Evolutionary conservation across 805 yeast genomes (phyloP), one percentile per base, ranked within the genome.

Genomic region (Teunomyces lycoperdinae): DNA sequence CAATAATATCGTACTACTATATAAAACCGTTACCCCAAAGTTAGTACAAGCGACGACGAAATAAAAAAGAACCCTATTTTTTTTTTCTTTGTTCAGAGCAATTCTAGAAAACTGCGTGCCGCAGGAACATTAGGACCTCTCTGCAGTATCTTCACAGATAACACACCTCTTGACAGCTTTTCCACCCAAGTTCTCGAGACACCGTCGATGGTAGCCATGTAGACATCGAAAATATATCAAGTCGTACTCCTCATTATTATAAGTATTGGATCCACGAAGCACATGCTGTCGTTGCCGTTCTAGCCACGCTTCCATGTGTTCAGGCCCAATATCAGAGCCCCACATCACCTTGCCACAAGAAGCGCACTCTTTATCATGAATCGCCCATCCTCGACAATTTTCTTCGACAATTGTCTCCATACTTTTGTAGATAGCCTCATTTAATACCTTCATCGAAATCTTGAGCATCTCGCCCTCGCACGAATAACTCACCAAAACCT

Each of bases 301-400:
- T 56, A 81, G 85, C 91, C 91, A 86, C 3, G 77, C 70, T 38
- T 74, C 72, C 45, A 78, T 78, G 34, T 77, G 71, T 7, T 67
- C 71, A 2, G 39, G 43, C 20, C 74, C 68, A 2, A 86, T 60
- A 1, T 81, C 80, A 1, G 79, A 62, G 0, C 97, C 96, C 83
- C 90, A 84, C 30, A 90, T 67, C 16, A 70, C 69, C 51, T 81
- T 82, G 1, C 89, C 91, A 64, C 97, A 91, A 0, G 85, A 79
- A 31, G 85, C 85, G 63, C 97, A 91, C 42, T 76, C 80, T 26
- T 66, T 68, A 1, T 74, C 54, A n/a, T 50, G 60, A 3, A 71
- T 57, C 7, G 54, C 42, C 89, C 95, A 85, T 0, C 97, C 97
- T 32, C 68, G 63, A 0, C 71, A 54, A 17, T 77, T 69, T 30